Conservation (phyloP, 768 basidiomycete genomes). For the Boletus speciosus region DNA sequence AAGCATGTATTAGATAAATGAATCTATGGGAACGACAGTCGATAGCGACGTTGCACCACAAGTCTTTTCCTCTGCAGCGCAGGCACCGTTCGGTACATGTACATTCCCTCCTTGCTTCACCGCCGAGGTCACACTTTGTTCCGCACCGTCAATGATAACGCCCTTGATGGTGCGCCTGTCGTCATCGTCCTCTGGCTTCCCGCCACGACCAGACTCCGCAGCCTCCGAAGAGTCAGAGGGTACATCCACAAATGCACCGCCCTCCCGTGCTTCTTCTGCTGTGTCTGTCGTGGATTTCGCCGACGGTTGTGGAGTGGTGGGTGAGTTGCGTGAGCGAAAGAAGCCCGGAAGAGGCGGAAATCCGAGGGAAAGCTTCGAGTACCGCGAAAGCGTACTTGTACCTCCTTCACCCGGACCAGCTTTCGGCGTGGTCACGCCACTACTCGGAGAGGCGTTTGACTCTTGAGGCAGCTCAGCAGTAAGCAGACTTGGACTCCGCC, state of each 20-base stretch:
- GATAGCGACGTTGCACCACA: constrained; percentile 13
- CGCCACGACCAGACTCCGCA: constrained; percentile 1
- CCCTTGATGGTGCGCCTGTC: constrained; percentile 40
- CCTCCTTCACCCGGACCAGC: constrained; percentile 34
- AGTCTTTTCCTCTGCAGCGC: constrained; percentile 24
- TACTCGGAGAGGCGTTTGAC: constrained; percentile 42
- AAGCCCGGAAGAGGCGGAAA: constrained; percentile 64
- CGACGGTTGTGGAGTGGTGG: constrained; percentile 31
- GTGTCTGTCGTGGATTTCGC: constrained; percentile 20
- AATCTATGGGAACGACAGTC: constrained; percentile 20
- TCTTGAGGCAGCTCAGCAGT: constrained; percentile 30
- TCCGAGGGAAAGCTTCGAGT: constrained; percentile 47
- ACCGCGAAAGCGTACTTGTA: constrained; percentile 22
- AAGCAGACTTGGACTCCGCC: constrained; percentile 12
- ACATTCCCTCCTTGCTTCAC: constrained; percentile 12
- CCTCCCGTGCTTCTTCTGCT: constrained; percentile 20
- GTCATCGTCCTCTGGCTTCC: constrained; percentile 36
- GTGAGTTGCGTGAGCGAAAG: constrained; percentile 58
- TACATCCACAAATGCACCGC: constrained; percentile 8
- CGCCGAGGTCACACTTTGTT: constrained; percentile 9
- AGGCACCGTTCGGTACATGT: background rate
- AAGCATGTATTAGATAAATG: constrained; percentile 15
- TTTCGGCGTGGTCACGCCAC: constrained; percentile 60
- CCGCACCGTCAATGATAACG: constrained; percentile 20
- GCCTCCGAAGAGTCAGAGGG: constrained; percentile 7